Evolutionary conservation across 176 grass and related monocot genomes (phyloP).

Genomic region (Themeda triandra): DNA sequence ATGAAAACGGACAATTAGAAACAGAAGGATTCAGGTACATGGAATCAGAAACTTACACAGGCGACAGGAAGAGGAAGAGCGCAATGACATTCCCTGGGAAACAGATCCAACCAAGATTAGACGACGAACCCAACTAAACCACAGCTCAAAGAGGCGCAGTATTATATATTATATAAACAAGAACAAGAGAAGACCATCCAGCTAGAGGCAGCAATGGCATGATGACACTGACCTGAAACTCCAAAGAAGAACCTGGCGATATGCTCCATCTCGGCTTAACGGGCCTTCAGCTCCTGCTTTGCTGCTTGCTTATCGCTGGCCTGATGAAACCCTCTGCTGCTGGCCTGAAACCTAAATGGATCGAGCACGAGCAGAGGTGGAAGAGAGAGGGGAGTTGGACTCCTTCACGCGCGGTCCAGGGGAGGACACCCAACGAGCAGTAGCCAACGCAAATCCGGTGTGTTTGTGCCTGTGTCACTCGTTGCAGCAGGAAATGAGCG

Average conservation of each 20-base stretch:
- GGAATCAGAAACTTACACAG: conserved; percentile 48
- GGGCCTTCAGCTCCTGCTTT: background rate
- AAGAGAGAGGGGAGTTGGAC: background rate
- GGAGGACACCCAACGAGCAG: background rate
- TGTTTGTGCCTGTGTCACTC: background rate
- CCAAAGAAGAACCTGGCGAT: conserved; percentile 72
- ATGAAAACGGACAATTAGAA: background rate
- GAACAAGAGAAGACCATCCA: background rate
- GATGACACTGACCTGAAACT: conserved; percentile 46
- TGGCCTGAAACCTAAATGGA: background rate
- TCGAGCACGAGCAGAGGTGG: background rate
- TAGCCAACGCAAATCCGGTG: background rate
- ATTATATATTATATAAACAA: background rate
- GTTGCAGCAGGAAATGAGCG: background rate
- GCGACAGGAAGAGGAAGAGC: conserved; percentile 80
- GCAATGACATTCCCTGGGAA: conserved; percentile 74
- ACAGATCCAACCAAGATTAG: background rate
- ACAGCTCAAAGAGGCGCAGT: background rate
- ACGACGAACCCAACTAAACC: background rate
- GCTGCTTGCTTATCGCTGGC: background rate
- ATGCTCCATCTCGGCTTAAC: conserved; percentile 45
- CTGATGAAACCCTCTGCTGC: background rate
- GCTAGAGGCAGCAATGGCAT: background rate
- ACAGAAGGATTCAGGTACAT: background rate
- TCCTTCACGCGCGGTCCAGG: background rate